Percentiles rank a stretch among this genome's conserved stretches.
Conservation (phyloP, 805 yeast genomes). For the Jamesozyma hellenica region DNA sequence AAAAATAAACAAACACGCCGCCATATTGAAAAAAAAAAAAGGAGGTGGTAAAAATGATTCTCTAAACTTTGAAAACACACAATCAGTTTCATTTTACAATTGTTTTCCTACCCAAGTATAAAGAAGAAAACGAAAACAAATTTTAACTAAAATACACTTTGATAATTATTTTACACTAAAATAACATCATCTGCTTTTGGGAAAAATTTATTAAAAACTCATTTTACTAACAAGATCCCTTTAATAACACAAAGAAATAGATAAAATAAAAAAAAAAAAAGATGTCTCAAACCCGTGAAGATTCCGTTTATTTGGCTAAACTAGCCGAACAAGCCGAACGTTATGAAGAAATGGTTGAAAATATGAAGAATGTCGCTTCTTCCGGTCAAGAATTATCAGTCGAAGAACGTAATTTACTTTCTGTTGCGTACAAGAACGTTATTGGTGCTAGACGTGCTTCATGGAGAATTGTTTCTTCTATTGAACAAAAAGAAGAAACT, state of each 20-base stretch:
- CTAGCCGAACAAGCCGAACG: constrained; percentile 98
- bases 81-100: no score
- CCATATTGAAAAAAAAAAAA: no score
- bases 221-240: neutral
- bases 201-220: no score
- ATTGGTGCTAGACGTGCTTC: constrained; percentile 98
- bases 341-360: constrained; percentile 96
- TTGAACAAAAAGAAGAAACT: constrained; percentile 93
- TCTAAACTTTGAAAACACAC: no score
- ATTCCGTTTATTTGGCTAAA: constrained; percentile 92
- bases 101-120: no score
- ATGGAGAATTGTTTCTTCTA: constrained; percentile 94
- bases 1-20: no score
- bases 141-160: no score
- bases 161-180: no score
- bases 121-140: no score
- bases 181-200: no score
- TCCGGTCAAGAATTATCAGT: constrained; percentile 88
- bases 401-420: constrained; percentile 90
- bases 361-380: constrained; percentile 92
- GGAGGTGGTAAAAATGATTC: no score
- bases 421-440: constrained; percentile 94
- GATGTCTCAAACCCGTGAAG: constrained; percentile 87
- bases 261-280: constrained; percentile 4
- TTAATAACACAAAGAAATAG: neutral